Conservation (phyloP, 495 filamentous ascomycete species). For the Cenococcum geophilum region DNA sequence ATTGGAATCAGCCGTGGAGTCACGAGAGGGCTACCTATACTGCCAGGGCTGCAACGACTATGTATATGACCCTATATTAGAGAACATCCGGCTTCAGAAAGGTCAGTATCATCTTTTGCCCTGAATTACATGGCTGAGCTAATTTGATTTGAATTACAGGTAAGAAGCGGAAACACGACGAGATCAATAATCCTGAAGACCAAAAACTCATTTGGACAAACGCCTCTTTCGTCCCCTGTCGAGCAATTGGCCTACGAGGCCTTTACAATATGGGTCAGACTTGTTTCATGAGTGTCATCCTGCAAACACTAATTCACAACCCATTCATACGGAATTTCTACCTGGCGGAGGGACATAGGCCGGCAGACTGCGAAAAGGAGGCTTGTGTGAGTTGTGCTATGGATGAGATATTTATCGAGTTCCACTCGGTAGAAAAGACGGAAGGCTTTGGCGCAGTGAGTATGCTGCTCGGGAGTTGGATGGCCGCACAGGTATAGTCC, state of each 20-base stretch:
- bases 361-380: constrained; percentile 55
- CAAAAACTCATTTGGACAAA: constrained; percentile 54
- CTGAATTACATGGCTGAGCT: not conserved
- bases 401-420: constrained; percentile 87
- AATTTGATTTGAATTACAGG: constrained; percentile 15
- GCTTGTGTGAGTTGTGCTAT: constrained; percentile 82
- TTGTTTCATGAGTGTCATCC: constrained; percentile 87
- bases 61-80: constrained; percentile 78
- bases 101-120: constrained; percentile 23
- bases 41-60: constrained; percentile 82
- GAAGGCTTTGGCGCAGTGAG: constrained; percentile 79
- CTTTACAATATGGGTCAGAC: constrained; percentile 91
- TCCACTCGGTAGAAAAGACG: constrained; percentile 71
- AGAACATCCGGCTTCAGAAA: constrained; percentile 59
- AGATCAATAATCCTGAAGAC: constrained; percentile 53
- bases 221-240: constrained; percentile 58
- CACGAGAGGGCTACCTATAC: constrained; percentile 65
- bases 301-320: constrained; percentile 84
- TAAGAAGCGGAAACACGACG: constrained; percentile 56
- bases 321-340: constrained; percentile 81
- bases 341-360: constrained; percentile 74
- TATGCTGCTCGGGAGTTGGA: constrained; percentile 75
- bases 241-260: constrained; percentile 69
- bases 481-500: constrained; percentile 51
- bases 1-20: constrained; percentile 64